phyloP scores from a whole-genome alignment of 345 rosid species.

The Bruguiera gymnorhiza region DNA sequence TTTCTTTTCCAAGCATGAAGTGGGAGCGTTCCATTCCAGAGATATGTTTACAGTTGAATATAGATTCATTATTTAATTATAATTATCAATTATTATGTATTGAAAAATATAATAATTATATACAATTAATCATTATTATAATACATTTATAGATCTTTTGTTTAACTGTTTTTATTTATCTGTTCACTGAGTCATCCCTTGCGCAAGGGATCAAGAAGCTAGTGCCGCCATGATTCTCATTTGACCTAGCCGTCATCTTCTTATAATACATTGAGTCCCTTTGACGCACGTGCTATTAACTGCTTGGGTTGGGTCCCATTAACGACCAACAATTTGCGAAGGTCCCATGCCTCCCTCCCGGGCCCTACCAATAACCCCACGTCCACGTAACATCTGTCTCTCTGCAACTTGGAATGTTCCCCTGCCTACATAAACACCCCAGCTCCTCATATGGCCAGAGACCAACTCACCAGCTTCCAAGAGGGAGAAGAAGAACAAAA shows the following conservation, averaged over 20 bases:
- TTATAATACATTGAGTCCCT: slow-evolving; percentile 2
- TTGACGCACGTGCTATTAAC: slow-evolving; percentile 57
- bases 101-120: too few relatives aligned
- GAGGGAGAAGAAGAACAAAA: not conserved
- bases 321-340: slow-evolving; percentile 23
- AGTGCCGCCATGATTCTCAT: slow-evolving; percentile 8
- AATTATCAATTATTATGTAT: too few relatives aligned
- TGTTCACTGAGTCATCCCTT: not conserved
- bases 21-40: too few relatives aligned
- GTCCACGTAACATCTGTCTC: slow-evolving; percentile 20
- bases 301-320: slow-evolving; percentile 19
- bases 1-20: too few relatives aligned
- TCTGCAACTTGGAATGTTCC: not conserved
- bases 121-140: too few relatives aligned
- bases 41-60: too few relatives aligned
- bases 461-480: not conserved
- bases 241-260: slow-evolving; percentile 44
- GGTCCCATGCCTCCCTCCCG: slow-evolving; percentile 3
- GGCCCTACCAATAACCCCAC: not conserved
- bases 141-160: too few relatives aligned
- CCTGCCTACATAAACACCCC: slow-evolving; percentile 18
- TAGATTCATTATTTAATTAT: too few relatives aligned
- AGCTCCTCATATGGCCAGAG: slow-evolving; percentile 16
- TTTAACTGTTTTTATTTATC: too few relatives aligned
- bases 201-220: slow-evolving; percentile 20